Conservation (phyloP, 306 rosid genomes). For the Luffa acutangula region DNA sequence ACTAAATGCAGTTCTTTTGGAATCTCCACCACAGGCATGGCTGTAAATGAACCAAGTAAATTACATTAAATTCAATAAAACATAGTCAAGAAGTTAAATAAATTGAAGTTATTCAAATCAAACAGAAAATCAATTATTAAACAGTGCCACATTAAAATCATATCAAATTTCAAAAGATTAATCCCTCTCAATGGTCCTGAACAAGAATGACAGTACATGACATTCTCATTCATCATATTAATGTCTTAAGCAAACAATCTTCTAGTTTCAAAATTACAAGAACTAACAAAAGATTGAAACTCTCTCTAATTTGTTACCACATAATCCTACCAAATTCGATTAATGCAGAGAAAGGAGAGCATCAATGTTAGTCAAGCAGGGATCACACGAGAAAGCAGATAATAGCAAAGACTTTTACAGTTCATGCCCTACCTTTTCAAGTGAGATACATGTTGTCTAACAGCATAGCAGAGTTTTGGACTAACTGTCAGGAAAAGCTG, state of each 20-base stretch:
- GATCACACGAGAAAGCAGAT: background rate
- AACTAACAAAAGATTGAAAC: background rate
- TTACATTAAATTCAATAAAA: background rate
- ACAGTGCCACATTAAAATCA: background rate
- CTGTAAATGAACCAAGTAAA: slow-evolving; percentile 19
- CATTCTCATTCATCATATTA: background rate
- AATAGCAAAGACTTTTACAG: background rate
- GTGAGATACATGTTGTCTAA: slow-evolving; percentile 49
- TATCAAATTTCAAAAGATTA: background rate
- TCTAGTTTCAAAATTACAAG: background rate
- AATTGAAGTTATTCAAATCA: background rate
- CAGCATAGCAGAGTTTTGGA: slow-evolving; percentile 61
- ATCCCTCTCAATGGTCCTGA: background rate
- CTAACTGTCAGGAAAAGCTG: slow-evolving; percentile 80
- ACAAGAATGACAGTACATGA: background rate
- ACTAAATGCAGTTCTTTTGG: slow-evolving; percentile 10
- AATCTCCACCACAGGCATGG: slow-evolving; percentile 23
- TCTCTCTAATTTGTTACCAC: background rate
- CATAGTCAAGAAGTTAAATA: background rate
- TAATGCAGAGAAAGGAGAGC: background rate
- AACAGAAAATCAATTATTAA: background rate
- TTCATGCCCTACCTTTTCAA: slow-evolving; percentile 40
- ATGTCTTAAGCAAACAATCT: background rate
- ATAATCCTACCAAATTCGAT: background rate
- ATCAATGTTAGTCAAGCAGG: background rate